phyloP scores from a whole-genome alignment of 208 protist species.

The Herpetomonas muscarum region DNA sequence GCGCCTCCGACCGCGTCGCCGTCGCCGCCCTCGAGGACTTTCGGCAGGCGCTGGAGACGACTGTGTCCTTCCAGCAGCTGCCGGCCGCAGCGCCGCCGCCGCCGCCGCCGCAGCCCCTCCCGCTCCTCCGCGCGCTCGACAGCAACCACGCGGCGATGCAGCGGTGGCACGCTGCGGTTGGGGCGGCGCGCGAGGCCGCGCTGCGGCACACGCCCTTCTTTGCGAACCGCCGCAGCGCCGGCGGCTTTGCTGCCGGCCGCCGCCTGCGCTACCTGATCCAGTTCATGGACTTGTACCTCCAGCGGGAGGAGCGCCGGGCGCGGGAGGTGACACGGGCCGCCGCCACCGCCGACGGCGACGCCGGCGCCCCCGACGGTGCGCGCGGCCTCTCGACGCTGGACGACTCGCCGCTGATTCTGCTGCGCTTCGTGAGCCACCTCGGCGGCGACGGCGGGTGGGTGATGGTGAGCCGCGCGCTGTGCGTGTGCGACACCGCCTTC shows the following conservation, averaged over 20 bases:
- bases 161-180: conserved; percentile 2
- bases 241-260: neutral
- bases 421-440: conserved; percentile 70
- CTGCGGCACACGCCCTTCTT: conserved; percentile 24
- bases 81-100: neutral
- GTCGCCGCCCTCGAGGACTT: conserved; percentile 8
- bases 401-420: conserved; percentile 41
- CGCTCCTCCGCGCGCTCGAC: neutral
- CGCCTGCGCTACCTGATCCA: conserved; percentile 43
- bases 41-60: conserved; percentile 4
- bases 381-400: conserved; percentile 14
- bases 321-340: conserved; percentile 6
- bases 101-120: neutral
- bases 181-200: conserved; percentile 10
- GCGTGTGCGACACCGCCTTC: conserved; percentile 56
- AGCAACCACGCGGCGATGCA: conserved; percentile 10
- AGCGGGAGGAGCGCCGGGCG: conserved; percentile 38
- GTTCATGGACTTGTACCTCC: conserved; percentile 68
- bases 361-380: neutral
- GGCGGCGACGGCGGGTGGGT: conserved; percentile 48
- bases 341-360: neutral
- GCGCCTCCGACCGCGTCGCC: neutral
- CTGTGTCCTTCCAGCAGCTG: neutral
- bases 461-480: conserved; percentile 61
- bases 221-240: conserved; percentile 6